A percentile compares a stretch with the other conserved stretches of the same genome.
These are phyloP conservation scores for Lipomyces orientalis DNA, from an alignment of 805 yeast species.

Conservation along the genomic window DNA sequence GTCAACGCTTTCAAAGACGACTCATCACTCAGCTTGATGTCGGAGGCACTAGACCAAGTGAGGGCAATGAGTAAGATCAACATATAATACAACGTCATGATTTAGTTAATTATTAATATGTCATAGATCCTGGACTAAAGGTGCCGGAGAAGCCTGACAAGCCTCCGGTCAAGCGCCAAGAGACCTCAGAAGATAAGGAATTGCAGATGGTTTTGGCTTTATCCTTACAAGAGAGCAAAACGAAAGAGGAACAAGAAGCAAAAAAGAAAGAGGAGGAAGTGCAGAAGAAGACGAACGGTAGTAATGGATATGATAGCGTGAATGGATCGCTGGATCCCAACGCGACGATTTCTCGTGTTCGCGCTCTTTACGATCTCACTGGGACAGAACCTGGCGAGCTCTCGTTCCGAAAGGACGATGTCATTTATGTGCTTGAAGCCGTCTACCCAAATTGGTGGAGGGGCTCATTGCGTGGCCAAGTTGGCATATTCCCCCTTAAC, in stretches of 20 bases:
- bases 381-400: constrained; percentile 85
- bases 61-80: constrained; percentile 44
- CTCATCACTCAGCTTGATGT: constrained; percentile 74
- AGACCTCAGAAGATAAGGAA: constrained; percentile 72
- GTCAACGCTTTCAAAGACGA: constrained; percentile 69
- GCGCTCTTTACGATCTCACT: constrained; percentile 81
- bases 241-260: constrained; percentile 15
- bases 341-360: constrained; percentile 64
- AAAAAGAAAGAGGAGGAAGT: constrained; percentile 20
- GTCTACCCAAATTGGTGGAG: constrained; percentile 96
- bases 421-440: constrained; percentile 82
- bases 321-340: constrained; percentile 16
- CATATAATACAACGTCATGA: background rate
- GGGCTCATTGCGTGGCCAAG: constrained; percentile 78
- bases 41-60: constrained; percentile 63
- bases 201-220: constrained; percentile 74
- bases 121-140: constrained; percentile 46
- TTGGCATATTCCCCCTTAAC: constrained; percentile 91
- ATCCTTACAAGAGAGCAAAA: constrained; percentile 65
- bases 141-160: constrained; percentile 67
- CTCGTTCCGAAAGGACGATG: constrained; percentile 84
- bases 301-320: constrained; percentile 12
- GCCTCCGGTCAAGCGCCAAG: constrained; percentile 38
- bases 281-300: constrained; percentile 10
- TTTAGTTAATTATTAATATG: background rate